Conservation (phyloP, 2,329 filamentous ascomycete genomes). For the Xylaria arbuscula region DNA sequence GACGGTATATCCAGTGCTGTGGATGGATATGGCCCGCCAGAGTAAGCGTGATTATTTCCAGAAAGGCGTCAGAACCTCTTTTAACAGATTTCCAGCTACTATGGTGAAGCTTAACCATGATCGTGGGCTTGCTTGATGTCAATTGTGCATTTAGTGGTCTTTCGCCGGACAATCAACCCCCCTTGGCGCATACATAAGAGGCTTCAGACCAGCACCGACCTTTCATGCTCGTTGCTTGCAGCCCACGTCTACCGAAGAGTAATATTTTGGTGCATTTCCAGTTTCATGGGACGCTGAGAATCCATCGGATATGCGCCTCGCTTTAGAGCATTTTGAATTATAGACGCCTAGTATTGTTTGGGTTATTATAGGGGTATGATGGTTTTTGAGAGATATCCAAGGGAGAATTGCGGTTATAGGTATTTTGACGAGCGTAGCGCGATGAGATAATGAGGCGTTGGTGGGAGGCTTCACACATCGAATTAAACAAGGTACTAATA, state of each 20-base stretch:
- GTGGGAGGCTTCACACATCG: slow-evolving; percentile 16
- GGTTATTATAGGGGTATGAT: slow-evolving; percentile 10
- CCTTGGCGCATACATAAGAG: slow-evolving; percentile 10
- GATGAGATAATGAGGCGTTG: slow-evolving; percentile 33
- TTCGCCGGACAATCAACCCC: neutral
- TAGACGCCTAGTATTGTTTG: slow-evolving; percentile 27
- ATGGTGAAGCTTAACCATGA: slow-evolving; percentile 46
- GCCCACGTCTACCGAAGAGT: slow-evolving; percentile 31
- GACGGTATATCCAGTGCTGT: slow-evolving; percentile 43
- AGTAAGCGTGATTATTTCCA: slow-evolving; percentile 41
- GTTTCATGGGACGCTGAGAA: slow-evolving; percentile 20
- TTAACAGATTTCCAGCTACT: slow-evolving; percentile 43
- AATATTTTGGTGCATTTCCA: slow-evolving; percentile 20
- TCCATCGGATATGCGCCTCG: neutral
- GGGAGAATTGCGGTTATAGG: slow-evolving; percentile 6
- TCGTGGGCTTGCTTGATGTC: slow-evolving; percentile 28
- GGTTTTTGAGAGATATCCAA: neutral
- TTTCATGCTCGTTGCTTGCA: slow-evolving; percentile 22
- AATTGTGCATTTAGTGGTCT: slow-evolving; percentile 13
- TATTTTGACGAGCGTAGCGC: slow-evolving; percentile 25
- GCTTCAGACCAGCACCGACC: slow-evolving; percentile 16
- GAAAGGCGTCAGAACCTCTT: neutral
- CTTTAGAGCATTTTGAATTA: slow-evolving; percentile 15
- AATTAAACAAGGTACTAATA: slow-evolving; percentile 14
- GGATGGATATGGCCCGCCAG: slow-evolving; percentile 45